phyloP scores from a whole-genome alignment of 805 yeast species.

The Candida anglica region DNA sequence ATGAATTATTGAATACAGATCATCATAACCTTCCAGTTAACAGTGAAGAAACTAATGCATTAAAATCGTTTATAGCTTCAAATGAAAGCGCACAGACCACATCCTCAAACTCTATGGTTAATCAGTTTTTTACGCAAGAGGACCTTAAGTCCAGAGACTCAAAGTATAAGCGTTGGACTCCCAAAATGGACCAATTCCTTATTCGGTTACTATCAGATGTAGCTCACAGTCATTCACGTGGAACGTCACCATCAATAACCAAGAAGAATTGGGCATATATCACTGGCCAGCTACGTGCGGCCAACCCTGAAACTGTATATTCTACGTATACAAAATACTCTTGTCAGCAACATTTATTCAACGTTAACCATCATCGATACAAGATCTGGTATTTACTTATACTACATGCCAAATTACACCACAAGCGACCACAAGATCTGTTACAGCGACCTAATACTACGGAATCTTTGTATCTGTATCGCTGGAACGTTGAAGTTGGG shows the following conservation, averaged over 20 bases:
- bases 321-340: constrained; percentile 38
- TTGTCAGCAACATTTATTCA: constrained; percentile 33
- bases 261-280: constrained; percentile 36
- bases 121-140: constrained; percentile 17
- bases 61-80: too few relatives aligned
- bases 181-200: constrained; percentile 32
- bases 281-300: constrained; percentile 28
- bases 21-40: too few relatives aligned
- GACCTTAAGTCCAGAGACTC: constrained; percentile 32
- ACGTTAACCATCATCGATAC: constrained; percentile 33
- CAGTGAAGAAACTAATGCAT: too few relatives aligned
- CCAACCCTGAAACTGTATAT: constrained; percentile 38
- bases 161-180: constrained; percentile 36
- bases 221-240: constrained; percentile 30
- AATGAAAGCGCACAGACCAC: constrained; percentile 5
- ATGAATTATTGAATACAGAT: too few relatives aligned
- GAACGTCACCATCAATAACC: constrained; percentile 27
- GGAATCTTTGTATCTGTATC: constrained; percentile 28
- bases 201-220: constrained; percentile 30
- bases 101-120: constrained; percentile 10
- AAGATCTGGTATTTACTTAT: constrained; percentile 31
- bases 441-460: constrained; percentile 10
- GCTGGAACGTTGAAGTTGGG: constrained; percentile 34
- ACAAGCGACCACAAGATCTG: background rate
- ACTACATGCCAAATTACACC: constrained; percentile 20